Base-by-base conservation (phyloP, 179 eudicot genomes). In the Amaranthus tricolor region DNA sequence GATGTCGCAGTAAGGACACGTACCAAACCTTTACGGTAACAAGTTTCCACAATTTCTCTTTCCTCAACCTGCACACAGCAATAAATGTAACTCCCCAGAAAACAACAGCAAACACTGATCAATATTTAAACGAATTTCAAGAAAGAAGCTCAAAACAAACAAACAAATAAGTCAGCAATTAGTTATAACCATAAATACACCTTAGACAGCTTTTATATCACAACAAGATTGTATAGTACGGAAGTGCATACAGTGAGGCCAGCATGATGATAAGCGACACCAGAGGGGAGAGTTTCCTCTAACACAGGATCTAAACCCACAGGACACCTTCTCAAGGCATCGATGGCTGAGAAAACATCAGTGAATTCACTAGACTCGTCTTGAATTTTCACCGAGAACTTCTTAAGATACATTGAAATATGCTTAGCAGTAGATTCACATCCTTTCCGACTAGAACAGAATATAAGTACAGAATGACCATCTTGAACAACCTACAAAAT, bases 261-360 rank as follows among this genome's bases (percentile, higher is more conserved):
- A 77, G 99, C 99, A 88, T 96, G 99, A 82, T 96, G 99, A 79
- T 87, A 96, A 62, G 99, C 99, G 72, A 96, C 99, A 68, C 99
- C 99, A 71, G 82, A 85, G 77, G 98, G 96, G 81, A 96, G 89
- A 63, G 98, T 91, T 85, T 89, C 94, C 85, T 86, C 93, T 31
- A 96, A 83, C 56, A 89, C 82, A 70, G 98, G 97, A 88, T 96
- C 99, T 78, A 96, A 84, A 62, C 99, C 99, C 19, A 83, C 96
- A 56, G 99, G 97, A 78, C 91, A 88, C 79, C 89, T 89, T 77
- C 87, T 85, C 85, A 96, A 84, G 63, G 94, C 84, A 83, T 96
- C 98, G 72, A 96, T 85, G 55, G 91, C 98, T 58, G 85, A 84
- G 80, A 75, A 66, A 67, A 89, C 76, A 76, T 91, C 90, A 80